These are phyloP conservation scores for Fusarium verrucosum DNA, from an alignment of 2,329 filamentous ascomycete genomes.

Conservation along the genomic window DNA sequence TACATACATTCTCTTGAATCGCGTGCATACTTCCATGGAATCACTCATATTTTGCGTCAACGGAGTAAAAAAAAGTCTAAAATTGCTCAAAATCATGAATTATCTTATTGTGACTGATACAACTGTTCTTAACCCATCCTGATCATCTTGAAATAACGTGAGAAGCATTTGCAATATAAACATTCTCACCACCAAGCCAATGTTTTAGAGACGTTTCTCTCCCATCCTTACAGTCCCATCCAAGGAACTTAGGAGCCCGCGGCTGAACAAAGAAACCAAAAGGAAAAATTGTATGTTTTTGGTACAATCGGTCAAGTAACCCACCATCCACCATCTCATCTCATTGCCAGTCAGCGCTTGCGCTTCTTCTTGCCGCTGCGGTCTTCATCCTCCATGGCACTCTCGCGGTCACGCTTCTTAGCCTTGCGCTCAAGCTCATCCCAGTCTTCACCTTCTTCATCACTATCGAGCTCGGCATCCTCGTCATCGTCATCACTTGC, in stretches of 20 bases:
- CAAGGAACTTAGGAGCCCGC: background rate
- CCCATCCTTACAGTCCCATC: background rate
- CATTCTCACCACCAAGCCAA: background rate
- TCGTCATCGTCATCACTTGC: constrained; percentile 85
- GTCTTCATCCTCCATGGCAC: constrained; percentile 64
- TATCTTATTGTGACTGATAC: constrained; percentile 26
- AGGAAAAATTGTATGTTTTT: constrained; percentile 22
- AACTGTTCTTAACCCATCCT: constrained; percentile 23
- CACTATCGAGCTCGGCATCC: constrained; percentile 68
- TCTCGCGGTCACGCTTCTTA: constrained; percentile 81
- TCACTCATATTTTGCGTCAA: background rate
- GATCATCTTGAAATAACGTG: constrained; percentile 6
- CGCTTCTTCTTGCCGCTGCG: constrained; percentile 71
- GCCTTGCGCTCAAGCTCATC: constrained; percentile 93
- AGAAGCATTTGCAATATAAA: background rate
- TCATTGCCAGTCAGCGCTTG: constrained; percentile 44
- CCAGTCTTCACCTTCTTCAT: constrained; percentile 89
- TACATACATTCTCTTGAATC: background rate
- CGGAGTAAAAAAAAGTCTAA: constrained; percentile 1
- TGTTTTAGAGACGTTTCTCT: constrained; percentile 2
- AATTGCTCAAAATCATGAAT: constrained; percentile 32
- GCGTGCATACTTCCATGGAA: background rate
- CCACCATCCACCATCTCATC: constrained; percentile 3
- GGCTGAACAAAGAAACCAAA: constrained; percentile 17
- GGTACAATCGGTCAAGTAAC: constrained; percentile 28